A percentile compares a stretch with the other conserved stretches of the same genome.
Evolutionary conservation across 2,329 filamentous ascomycete species (phyloP).

Genomic region (Diplodia corticola): DNA sequence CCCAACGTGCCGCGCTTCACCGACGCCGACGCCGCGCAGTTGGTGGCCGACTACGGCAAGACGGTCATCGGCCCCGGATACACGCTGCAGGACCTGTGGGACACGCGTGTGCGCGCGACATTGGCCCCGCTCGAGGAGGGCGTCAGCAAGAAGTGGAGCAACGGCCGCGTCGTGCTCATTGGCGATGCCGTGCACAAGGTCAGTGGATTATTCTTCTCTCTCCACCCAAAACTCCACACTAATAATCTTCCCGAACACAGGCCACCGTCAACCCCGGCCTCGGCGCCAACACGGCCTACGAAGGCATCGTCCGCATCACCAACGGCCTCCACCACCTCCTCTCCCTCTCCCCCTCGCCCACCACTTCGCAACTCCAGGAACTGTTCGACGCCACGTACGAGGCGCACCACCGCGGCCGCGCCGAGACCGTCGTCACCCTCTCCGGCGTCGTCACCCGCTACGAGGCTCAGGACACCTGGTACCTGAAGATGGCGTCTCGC

Average conservation of each 20-base stretch:
- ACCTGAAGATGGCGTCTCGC: not conserved
- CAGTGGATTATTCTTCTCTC: not conserved
- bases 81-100: conserved; percentile 10
- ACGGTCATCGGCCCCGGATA: conserved; percentile 24
- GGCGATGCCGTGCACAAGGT: conserved; percentile 24
- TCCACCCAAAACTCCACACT: too few relatives aligned
- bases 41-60: conserved; percentile 18
- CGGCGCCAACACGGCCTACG: conserved; percentile 11
- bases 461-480: conserved; percentile 12
- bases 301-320: conserved; percentile 7
- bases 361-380: not conserved
- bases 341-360: not conserved
- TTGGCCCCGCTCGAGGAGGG: conserved; percentile 2
- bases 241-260: not conserved
- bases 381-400: not conserved
- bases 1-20: conserved; percentile 31
- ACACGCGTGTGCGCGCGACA: not conserved
- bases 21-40: conserved; percentile 33
- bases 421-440: not conserved
- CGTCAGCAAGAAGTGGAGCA: conserved; percentile 1
- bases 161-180: conserved; percentile 5
- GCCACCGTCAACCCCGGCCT: conserved; percentile 13
- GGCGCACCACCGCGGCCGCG: not conserved
- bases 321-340: conserved; percentile 5
- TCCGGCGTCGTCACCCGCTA: conserved; percentile 10